These are phyloP conservation scores for Omphalotus guepiniiformis DNA, from an alignment of 768 basidiomycete species.

Conservation along the genomic window DNA sequence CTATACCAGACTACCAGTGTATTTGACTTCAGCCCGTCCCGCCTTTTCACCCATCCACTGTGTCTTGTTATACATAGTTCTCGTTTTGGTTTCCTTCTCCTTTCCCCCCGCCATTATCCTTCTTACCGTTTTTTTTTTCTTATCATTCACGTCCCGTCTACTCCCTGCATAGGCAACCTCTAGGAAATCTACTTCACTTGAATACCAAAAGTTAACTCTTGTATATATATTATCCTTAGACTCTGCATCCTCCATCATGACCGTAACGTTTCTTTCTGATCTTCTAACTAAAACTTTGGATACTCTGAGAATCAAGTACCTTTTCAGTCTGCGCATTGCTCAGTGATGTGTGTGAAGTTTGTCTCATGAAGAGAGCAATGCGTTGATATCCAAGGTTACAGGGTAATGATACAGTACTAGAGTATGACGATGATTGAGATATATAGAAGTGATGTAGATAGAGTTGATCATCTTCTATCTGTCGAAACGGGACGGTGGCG, in stretches of 20 bases:
- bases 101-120: background rate
- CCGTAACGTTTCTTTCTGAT: too few relatives aligned
- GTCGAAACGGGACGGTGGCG: background rate
- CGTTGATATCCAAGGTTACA: background rate
- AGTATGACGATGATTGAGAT: background rate
- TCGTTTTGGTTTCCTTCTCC: background rate
- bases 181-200: too few relatives aligned
- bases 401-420: too few relatives aligned
- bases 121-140: conserved; percentile 10
- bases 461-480: background rate
- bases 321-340: too few relatives aligned
- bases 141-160: conserved; percentile 9
- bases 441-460: background rate
- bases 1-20: conserved; percentile 9
- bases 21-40: conserved; percentile 7
- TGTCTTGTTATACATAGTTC: background rate
- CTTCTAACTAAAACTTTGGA: too few relatives aligned
- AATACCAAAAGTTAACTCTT: background rate
- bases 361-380: too few relatives aligned
- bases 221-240: conserved; percentile 5
- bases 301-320: too few relatives aligned
- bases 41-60: background rate
- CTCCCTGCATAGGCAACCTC: too few relatives aligned
- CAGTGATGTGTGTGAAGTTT: too few relatives aligned
- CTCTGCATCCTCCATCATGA: too few relatives aligned